Base-by-base conservation (phyloP, 2,329 filamentous ascomycete genomes). In the Blumeria hordei region DNA sequence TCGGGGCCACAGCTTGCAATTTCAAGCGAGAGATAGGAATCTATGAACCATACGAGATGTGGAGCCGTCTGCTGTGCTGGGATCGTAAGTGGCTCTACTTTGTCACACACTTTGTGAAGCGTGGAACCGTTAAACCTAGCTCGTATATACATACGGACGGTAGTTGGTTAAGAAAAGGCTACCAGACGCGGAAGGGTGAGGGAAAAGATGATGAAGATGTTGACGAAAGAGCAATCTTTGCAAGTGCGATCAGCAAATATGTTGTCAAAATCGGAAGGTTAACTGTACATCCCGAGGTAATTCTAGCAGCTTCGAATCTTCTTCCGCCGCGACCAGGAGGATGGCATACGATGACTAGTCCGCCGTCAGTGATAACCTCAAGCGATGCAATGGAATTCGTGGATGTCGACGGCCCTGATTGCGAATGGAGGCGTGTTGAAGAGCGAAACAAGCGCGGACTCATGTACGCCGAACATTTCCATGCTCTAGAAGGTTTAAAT, bases 31-130 rank as follows among this genome's bases (percentile, higher is more conserved):
- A 90, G 70, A 83, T 90, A 58, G 74, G 75, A 55, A 77, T 81
- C 0, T 82, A 80, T 62, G 73, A 80, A 64, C 67, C 68, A 12
- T 90, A 83, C 67, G 83, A 88, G 70, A 77, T 88, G 68, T 85
- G 83, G 75, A 80, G 73, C 35, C 74, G 80, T 44, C 65, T 90
- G 12, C 71, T 88, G 18, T 69, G 72, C 58, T 90, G 85, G 85
- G 85, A 90, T 67, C 74, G 79, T 61, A 90, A 90, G 69, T 90
- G 85, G 85, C 63, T 88, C 57, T 88, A 85, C 66, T 73, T 88
- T 41, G 70, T 86, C 36, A 85, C 79, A 21, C 82, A 85, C 64
- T 88, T 85, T 60, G 74, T 88, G 6, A 76, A 77, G 66, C 73
- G 72, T 62, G 78, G 76, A 53, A 70, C 73, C 41, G 77, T 77